A percentile compares a stretch with the other conserved stretches of the same genome.
These are phyloP conservation scores for Citrullus amarus DNA, from an alignment of 306 rosid genomes.

Conservation along the genomic window DNA sequence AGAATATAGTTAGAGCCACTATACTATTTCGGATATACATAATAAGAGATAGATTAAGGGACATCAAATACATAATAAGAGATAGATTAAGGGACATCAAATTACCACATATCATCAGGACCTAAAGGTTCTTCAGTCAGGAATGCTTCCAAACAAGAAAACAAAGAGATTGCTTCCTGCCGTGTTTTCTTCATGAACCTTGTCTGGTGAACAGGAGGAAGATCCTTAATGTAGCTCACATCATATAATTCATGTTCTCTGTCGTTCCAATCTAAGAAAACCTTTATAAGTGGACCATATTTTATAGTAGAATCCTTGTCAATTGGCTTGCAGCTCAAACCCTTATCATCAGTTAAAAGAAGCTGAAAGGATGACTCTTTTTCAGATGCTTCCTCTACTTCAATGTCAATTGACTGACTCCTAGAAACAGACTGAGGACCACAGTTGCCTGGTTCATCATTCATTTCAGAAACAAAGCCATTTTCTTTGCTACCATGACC, in stretches of 20 bases:
- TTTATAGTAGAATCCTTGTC: conserved; percentile 44
- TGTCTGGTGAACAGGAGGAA: conserved; percentile 81
- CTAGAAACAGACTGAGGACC: conserved; percentile 19
- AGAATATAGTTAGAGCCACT: conserved; percentile 5
- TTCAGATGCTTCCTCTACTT: conserved; percentile 38
- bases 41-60: background rate
- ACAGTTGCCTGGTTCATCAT: conserved; percentile 39
- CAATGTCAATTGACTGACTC: conserved; percentile 19
- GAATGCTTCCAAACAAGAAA: conserved; percentile 96
- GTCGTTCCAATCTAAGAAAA: conserved; percentile 72
- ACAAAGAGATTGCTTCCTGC: conserved; percentile 89
- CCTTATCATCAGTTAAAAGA: conserved; percentile 35
- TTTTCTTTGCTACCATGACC: conserved; percentile 50
- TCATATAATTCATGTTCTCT: conserved; percentile 61
- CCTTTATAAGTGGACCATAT: conserved; percentile 34
- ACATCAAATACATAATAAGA: background rate
- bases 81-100: background rate
- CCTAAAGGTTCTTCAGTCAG: conserved; percentile 96
- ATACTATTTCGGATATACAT: background rate
- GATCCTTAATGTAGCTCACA: conserved; percentile 67
- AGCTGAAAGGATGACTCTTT: conserved; percentile 54
- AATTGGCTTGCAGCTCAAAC: conserved; percentile 45
- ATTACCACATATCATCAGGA: conserved; percentile 97
- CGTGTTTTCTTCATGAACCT: conserved; percentile 72
- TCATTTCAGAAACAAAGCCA: conserved; percentile 43